Evolutionary conservation across 306 rosid species (phyloP).

Genomic region (Sechiopsis laciniata): DNA sequence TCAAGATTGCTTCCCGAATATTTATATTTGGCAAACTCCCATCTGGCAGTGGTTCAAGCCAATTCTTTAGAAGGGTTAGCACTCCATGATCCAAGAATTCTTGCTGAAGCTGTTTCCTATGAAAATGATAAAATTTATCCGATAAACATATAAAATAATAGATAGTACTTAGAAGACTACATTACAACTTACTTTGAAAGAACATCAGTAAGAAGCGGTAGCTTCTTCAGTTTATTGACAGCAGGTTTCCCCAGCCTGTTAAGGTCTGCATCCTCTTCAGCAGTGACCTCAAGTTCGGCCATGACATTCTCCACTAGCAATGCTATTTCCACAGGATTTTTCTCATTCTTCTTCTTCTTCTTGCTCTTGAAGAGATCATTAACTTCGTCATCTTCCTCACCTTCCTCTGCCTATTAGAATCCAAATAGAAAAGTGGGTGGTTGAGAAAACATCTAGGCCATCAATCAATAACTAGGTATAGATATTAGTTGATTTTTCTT

Average conservation of each 20-base stretch:
- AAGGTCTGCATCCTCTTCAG: constrained; percentile 89
- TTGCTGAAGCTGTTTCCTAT: constrained; percentile 84
- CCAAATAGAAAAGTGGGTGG: constrained; percentile 11
- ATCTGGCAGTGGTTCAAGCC: constrained; percentile 97
- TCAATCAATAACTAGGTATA: not conserved
- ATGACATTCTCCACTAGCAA: constrained; percentile 83
- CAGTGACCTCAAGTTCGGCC: constrained; percentile 96
- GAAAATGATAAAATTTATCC: not conserved
- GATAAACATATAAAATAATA: constrained; percentile 5
- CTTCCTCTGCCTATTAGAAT: constrained; percentile 75
- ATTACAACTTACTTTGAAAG: constrained; percentile 65
- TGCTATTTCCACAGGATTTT: constrained; percentile 88
- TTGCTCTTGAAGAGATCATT: constrained; percentile 70
- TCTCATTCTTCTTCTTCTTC: constrained; percentile 77
- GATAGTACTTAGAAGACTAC: not conserved
- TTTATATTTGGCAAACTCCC: constrained; percentile 91
- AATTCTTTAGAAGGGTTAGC: constrained; percentile 65
- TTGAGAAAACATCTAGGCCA: not conserved
- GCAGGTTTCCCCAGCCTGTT: constrained; percentile 84
- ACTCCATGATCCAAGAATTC: constrained; percentile 93
- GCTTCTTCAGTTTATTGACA: constrained; percentile 74
- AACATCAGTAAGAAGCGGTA: constrained; percentile 79
- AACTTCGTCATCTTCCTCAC: constrained; percentile 78
- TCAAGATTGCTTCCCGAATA: constrained; percentile 75
- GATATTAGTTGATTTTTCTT: not conserved